phyloP scores from a whole-genome alignment of 768 basidiomycete species.

The Sutorius australiensis region DNA sequence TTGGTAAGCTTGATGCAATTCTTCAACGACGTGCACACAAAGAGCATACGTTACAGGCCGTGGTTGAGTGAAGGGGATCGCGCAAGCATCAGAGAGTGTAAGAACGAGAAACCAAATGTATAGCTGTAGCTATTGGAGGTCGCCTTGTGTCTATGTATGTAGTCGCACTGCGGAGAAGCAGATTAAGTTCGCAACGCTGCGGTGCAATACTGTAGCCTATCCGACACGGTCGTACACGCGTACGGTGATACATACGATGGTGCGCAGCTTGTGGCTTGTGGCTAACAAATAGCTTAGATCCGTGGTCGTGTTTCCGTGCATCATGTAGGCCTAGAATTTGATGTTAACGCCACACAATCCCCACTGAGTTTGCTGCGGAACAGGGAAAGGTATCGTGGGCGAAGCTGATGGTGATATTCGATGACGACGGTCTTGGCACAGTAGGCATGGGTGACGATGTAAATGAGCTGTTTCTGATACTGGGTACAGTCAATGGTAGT shows the following conservation, averaged over 20 bases:
- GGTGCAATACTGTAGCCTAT: not conserved
- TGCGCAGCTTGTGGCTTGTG: not conserved
- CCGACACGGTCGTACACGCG: not conserved
- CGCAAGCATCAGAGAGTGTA: not conserved
- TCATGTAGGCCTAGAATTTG: not conserved
- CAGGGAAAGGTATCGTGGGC: not conserved
- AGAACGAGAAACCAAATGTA: slow-evolving; percentile 1
- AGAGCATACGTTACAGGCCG: slow-evolving; percentile 13
- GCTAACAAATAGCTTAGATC: not conserved
- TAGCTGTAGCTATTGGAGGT: slow-evolving; percentile 1
- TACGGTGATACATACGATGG: not conserved
- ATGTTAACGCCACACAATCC: not conserved
- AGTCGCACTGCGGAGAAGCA: slow-evolving; percentile 9
- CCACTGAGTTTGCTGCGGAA: not conserved
- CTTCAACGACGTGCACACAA: not conserved
- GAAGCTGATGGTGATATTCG: not conserved
- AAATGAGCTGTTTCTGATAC: not conserved
- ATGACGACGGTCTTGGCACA: not conserved
- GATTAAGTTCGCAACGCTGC: not conserved
- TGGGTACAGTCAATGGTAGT: not conserved
- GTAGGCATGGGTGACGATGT: not conserved
- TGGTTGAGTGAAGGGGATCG: slow-evolving; percentile 7
- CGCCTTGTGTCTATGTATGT: slow-evolving; percentile 14
- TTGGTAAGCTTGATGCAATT: slow-evolving; percentile 43
- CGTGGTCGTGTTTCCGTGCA: not conserved